Base-by-base conservation (phyloP, 495 filamentous ascomycete species). In the Daldinia bambusicola region DNA sequence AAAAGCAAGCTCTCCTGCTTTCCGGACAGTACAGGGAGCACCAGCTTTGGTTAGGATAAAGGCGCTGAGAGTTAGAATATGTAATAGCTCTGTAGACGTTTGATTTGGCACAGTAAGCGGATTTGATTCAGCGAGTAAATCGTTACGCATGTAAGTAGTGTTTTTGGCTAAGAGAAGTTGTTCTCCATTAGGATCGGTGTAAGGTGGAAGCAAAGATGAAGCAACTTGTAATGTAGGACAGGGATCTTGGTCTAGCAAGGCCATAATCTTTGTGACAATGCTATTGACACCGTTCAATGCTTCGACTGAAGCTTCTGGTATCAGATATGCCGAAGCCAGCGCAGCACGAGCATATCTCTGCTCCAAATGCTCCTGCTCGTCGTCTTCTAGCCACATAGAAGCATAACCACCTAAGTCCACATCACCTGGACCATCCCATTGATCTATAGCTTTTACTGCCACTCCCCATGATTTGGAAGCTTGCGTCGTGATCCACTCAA, bases 351-450 rank as follows among this genome's bases (percentile, higher is more conserved):
- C 90, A 76, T 95, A 97, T 61, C 85, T 83, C 51, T 76, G 74
- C 37, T 88, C 84, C 7, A 94, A 79, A 58, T 86, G 77, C 41
- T 80, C 80, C 36, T 82, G 80, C 13, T 86, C 82, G 2, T 88
- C 81, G 10, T 88, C 84, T 48, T 84, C 79, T 6, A 89, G 59
- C 74, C 84, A 84, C 41, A 74, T 69, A 0, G 84, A 80, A 9
- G 81, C 86, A 79, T 89, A 93, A 7, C 89, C 91, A 16, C 90
- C 93, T 45, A 94, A 75, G 72, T 97, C 94, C 22, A 92, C 84
- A 80, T 97, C 93, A 53, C 81, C 81, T 3, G 94, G 93, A 0
- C 94, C 94, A 72, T 90, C 87, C 94, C 94, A 98, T 58, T 91
- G 86, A 52, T 85, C 82, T 66, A 94, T 84, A 9, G 88, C 89